Percentiles rank a stretch among this genome's conserved stretches.
Evolutionary conservation across 257 asterid species (phyloP).

Genomic region (Solanum habrochaites): DNA sequence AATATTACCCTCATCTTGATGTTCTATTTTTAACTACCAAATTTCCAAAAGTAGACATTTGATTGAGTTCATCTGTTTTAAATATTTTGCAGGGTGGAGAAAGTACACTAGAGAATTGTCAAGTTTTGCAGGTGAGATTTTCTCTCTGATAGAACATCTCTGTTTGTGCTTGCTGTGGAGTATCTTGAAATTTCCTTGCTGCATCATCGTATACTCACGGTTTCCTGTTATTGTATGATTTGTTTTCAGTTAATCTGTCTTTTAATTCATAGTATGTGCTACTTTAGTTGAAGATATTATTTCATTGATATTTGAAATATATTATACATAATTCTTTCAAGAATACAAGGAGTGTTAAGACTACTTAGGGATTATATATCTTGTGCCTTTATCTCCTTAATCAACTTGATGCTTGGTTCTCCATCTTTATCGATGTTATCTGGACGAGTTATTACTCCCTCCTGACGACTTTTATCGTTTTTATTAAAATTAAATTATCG

Average conservation of each 20-base stretch:
- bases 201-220: background rate
- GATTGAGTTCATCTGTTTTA: background rate
- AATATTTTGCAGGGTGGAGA: conserved; percentile 47
- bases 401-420: background rate
- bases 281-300: background rate
- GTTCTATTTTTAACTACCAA: background rate
- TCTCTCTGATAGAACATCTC: background rate
- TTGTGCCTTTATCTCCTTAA: background rate
- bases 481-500: too few species aligned
- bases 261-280: background rate
- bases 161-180: background rate
- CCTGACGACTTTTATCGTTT: too few species aligned
- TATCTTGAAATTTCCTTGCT: background rate
- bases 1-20: background rate
- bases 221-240: background rate
- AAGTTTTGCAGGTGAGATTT: conserved; percentile 43
- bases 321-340: background rate
- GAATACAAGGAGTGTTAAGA: background rate
- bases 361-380: background rate
- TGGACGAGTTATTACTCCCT: background rate
- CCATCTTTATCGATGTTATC: background rate
- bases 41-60: background rate
- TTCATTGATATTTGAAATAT: background rate
- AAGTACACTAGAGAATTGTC: conserved; percentile 92
- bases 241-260: background rate